phyloP scores from a whole-genome alignment of 352 stramenopile genomes.

The Thalassiosira sp. region DNA sequence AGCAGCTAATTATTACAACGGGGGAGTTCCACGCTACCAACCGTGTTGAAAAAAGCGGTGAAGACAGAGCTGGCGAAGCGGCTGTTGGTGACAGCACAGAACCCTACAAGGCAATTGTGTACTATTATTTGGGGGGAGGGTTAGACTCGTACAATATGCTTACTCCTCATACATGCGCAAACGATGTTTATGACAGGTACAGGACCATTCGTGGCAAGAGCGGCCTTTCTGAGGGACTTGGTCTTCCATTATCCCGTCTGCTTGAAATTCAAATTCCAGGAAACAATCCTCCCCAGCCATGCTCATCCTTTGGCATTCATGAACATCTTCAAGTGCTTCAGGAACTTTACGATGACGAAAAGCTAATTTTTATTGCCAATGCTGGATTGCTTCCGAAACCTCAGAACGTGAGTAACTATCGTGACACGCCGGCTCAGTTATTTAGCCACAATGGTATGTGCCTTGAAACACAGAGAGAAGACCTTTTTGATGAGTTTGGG shows the following conservation, averaged over 20 bases:
- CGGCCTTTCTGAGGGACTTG: conserved; percentile 34
- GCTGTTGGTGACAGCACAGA: conserved; percentile 9
- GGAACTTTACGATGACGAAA: conserved; percentile 58
- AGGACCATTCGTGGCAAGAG: conserved; percentile 43
- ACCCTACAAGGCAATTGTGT: conserved; percentile 75
- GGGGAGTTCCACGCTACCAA: conserved; percentile 74
- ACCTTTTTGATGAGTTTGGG: conserved; percentile 35
- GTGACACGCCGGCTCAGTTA: conserved; percentile 42
- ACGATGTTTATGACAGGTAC: conserved; percentile 50
- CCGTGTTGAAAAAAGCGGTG: conserved; percentile 35
- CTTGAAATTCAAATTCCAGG: conserved; percentile 38
- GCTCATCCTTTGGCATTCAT: conserved; percentile 69
- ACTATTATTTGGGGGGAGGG: conserved; percentile 65
- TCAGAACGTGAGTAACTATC: conserved; percentile 50
- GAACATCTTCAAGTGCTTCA: conserved; percentile 56
- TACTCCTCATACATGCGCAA: conserved; percentile 61
- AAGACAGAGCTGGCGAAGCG: conserved; percentile 15
- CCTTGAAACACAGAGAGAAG: conserved; percentile 32
- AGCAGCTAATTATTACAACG: conserved; percentile 60
- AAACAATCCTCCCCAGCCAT: conserved; percentile 56
- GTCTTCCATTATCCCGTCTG: conserved; percentile 25
- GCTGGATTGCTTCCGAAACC: conserved; percentile 65
- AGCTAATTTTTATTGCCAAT: conserved; percentile 74
- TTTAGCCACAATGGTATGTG: conserved; percentile 69
- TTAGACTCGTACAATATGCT: conserved; percentile 75